These are phyloP conservation scores for Phytophthora pini DNA, from an alignment of 352 stramenopile species.

Conservation along the genomic window DNA sequence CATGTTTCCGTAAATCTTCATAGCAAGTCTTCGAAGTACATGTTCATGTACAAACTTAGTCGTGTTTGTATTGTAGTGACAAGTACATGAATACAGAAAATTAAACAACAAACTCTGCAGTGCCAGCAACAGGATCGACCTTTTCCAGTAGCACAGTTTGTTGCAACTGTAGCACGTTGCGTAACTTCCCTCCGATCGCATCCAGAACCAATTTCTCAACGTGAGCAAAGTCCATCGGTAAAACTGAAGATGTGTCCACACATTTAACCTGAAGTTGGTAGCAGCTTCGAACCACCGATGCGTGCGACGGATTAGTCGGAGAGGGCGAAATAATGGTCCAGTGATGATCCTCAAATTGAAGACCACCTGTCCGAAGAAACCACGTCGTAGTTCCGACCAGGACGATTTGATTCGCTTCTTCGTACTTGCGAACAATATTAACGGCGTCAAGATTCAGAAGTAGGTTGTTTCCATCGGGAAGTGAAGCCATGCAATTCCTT, in stretches of 20 bases:
- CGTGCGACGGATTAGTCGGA: conserved; percentile 6
- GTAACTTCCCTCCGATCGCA: conserved; percentile 25
- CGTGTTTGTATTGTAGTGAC: too few relatives aligned
- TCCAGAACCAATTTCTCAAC: conserved; percentile 26
- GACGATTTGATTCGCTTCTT: conserved; percentile 29
- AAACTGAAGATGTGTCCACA: conserved; percentile 13
- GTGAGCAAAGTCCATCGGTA: conserved; percentile 15
- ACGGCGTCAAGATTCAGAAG: conserved; percentile 23
- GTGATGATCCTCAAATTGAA: conserved; percentile 38
- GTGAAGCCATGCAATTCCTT: conserved; percentile 33
- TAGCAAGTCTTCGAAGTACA: too few relatives aligned
- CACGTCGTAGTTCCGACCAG: conserved; percentile 31
- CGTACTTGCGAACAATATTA: conserved; percentile 33
- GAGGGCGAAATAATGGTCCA: conserved; percentile 37
- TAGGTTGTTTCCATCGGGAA: conserved; percentile 16
- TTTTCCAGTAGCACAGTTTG: conserved; percentile 27
- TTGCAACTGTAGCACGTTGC: conserved; percentile 23
- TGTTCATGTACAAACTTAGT: too few relatives aligned
- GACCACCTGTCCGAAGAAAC: conserved; percentile 33
- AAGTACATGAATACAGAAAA: too few relatives aligned
- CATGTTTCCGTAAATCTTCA: too few relatives aligned
- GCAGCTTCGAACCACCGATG: conserved; percentile 31
- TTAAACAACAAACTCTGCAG: neutral
- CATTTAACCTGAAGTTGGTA: conserved; percentile 31
- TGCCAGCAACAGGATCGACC: neutral